Conservation (phyloP, 345 rosid genomes). For the Lumnitzera racemosa region DNA sequence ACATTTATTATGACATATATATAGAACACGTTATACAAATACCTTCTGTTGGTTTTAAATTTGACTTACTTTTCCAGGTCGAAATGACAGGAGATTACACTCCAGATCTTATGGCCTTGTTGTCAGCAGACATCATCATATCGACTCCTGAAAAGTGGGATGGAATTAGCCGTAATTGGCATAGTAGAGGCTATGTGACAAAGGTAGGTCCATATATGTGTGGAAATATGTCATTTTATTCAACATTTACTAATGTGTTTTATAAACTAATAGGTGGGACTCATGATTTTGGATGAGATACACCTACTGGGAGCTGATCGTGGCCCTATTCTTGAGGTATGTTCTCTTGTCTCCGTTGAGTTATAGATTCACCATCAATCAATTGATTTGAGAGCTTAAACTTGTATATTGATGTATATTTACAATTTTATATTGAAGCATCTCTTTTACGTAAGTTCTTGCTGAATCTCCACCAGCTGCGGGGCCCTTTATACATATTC, state of each 20-base stretch:
- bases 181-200: slow-evolving; percentile 87
- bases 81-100: slow-evolving; percentile 99
- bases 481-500: too few relatives aligned
- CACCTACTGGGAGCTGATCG: slow-evolving; percentile 97
- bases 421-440: too few relatives aligned
- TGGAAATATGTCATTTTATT: not conserved
- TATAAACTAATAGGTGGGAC: slow-evolving; percentile 65
- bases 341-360: slow-evolving; percentile 5
- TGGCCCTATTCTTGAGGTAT: slow-evolving; percentile 98
- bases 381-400: too few relatives aligned
- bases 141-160: slow-evolving; percentile 99
- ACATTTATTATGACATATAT: not conserved
- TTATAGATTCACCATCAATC: too few relatives aligned
- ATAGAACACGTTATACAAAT: too few relatives aligned
- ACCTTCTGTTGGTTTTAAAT: not conserved
- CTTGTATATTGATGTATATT: too few relatives aligned
- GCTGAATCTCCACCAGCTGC: too few relatives aligned
- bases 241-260: slow-evolving; percentile 1
- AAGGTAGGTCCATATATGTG: slow-evolving; percentile 42
- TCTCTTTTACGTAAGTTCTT: too few relatives aligned
- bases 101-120: slow-evolving; percentile 90
- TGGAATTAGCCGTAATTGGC: slow-evolving; percentile 99
- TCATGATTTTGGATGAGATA: slow-evolving; percentile 94
- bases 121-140: slow-evolving; percentile 96
- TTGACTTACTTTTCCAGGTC: slow-evolving; percentile 38